Conservation (phyloP, 1,284 basidiomycete species). For the Ganoderma lucidum region DNA sequence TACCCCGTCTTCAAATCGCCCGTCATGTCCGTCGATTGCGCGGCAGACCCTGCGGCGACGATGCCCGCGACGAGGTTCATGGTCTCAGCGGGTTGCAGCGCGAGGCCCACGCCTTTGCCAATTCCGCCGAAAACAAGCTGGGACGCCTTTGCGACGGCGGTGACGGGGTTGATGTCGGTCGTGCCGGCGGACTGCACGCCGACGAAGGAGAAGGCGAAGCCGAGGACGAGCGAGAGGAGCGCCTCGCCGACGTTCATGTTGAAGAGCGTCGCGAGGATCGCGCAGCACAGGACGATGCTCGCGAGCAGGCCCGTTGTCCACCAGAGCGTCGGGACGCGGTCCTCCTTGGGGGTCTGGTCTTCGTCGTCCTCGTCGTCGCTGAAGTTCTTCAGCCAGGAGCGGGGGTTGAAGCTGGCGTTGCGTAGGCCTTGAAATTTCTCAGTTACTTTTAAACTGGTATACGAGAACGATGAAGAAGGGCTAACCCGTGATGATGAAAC, state of each 20-base stretch:
- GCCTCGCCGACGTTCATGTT: constrained; percentile 66
- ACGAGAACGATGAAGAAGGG: not conserved
- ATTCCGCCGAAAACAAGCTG: constrained; percentile 72
- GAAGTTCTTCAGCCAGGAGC: constrained; percentile 33
- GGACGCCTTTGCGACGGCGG: constrained; percentile 64
- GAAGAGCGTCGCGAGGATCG: constrained; percentile 65
- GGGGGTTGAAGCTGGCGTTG: constrained; percentile 25
- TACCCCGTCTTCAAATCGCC: constrained; percentile 79
- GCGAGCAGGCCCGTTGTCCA: constrained; percentile 62
- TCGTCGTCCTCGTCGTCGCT: constrained; percentile 44
- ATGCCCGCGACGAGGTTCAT: constrained; percentile 69
- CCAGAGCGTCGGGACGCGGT: constrained; percentile 64
- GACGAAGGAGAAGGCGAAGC: constrained; percentile 76
- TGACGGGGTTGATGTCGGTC: constrained; percentile 68
- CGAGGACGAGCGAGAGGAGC: constrained; percentile 62
- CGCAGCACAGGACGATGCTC: constrained; percentile 60
- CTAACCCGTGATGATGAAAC: constrained; percentile 22
- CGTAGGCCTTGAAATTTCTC: constrained; percentile 5
- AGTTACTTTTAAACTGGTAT: not conserved
- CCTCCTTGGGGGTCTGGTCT: constrained; percentile 55
- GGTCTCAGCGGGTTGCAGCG: constrained; percentile 49
- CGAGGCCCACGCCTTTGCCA: constrained; percentile 53
- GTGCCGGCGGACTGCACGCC: constrained; percentile 68
- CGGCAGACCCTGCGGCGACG: constrained; percentile 65
- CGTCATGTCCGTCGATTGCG: constrained; percentile 52